A percentile compares a stretch with the other conserved stretches of the same genome.
Evolutionary conservation across 768 basidiomycete genomes (phyloP).

Genomic region (Kwoniella botswanensis): DNA sequence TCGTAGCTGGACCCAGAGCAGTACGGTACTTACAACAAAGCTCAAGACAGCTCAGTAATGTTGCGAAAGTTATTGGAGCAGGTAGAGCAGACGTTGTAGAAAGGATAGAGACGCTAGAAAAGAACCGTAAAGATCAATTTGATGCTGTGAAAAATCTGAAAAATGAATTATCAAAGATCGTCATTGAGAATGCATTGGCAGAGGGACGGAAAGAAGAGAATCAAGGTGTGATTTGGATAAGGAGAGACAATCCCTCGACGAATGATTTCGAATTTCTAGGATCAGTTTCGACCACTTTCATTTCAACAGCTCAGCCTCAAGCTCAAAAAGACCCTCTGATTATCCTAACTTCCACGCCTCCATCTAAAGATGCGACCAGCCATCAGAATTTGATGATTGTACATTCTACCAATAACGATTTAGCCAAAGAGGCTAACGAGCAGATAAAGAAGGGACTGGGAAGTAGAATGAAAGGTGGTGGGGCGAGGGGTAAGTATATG

Average conservation of each 20-base stretch:
- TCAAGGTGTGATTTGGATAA: conserved; percentile 30
- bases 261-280: conserved; percentile 55
- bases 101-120: conserved; percentile 62
- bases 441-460: conserved; percentile 41
- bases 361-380: not conserved
- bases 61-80: conserved; percentile 71
- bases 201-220: conserved; percentile 6
- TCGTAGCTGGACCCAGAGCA: conserved; percentile 79
- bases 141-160: conserved; percentile 24
- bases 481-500: conserved; percentile 56
- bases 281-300: conserved; percentile 10
- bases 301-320: not conserved
- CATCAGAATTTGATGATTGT: conserved; percentile 38
- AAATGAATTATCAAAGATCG: conserved; percentile 31
- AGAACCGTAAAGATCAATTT: conserved; percentile 61
- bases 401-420: conserved; percentile 39
- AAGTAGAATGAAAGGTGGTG: conserved; percentile 53
- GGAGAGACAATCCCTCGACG: conserved; percentile 39
- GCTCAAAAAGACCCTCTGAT: not conserved
- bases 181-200: conserved; percentile 23
- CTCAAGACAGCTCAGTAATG: conserved; percentile 65
- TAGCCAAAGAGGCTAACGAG: conserved; percentile 48
- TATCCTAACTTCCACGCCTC: conserved; percentile 11
- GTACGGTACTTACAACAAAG: conserved; percentile 67
- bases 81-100: conserved; percentile 71